Evolutionary conservation across 495 filamentous ascomycete species (phyloP).

Genomic region (Hypoxylon rickii): DNA sequence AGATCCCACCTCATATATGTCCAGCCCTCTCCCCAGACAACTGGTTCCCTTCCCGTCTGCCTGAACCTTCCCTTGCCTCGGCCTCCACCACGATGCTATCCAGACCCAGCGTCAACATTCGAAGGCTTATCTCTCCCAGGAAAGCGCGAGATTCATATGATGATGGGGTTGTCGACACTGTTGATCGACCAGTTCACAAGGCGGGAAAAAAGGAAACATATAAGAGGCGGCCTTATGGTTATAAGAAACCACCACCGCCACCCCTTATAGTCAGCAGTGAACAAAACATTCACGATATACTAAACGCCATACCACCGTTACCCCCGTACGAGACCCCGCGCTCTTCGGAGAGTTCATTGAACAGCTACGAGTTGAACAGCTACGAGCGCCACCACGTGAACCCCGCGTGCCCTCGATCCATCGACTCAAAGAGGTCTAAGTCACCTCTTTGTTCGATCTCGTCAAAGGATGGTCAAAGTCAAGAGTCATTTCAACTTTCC

Average conservation of each 20-base stretch:
- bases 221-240: conserved; percentile 32
- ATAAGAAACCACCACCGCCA: conserved; percentile 34
- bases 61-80: conserved; percentile 29
- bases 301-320: conserved; percentile 45
- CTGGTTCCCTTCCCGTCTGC: conserved; percentile 22
- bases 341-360: conserved; percentile 55
- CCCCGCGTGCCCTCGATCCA: conserved; percentile 22
- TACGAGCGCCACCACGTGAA: conserved; percentile 42
- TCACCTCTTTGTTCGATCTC: conserved; percentile 37
- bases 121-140: conserved; percentile 47
- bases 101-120: conserved; percentile 50
- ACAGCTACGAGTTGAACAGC: conserved; percentile 52
- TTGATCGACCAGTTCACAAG: conserved; percentile 36
- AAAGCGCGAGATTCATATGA: conserved; percentile 41
- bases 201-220: conserved; percentile 32
- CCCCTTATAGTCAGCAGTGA: conserved; percentile 47
- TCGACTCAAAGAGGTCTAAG: conserved; percentile 33
- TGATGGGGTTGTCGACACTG: conserved; percentile 36
- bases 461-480: conserved; percentile 32
- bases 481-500: conserved; percentile 33
- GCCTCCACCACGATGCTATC: conserved; percentile 46
- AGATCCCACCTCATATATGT: conserved; percentile 40
- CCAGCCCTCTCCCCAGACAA: conserved; percentile 33
- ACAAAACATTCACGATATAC: conserved; percentile 48
- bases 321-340: conserved; percentile 47